Evolutionary conservation across 345 rosid species (phyloP).

Genomic region (Acer yangbiense): DNA sequence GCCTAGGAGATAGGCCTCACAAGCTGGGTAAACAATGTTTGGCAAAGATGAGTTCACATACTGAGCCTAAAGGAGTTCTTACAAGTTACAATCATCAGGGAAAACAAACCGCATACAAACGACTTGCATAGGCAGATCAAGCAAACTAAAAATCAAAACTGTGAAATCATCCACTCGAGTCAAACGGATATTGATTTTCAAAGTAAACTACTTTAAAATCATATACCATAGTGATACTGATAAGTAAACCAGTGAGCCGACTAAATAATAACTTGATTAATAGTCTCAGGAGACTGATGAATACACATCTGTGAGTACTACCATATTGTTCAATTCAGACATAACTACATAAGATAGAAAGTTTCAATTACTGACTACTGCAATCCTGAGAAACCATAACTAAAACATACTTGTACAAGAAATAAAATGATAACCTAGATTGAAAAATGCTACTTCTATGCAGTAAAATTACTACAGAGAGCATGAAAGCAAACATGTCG

Average conservation of each 20-base stretch:
- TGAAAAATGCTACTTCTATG: conserved; percentile 6
- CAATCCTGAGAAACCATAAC: background rate
- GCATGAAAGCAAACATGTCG: conserved; percentile 6
- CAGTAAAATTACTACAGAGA: conserved; percentile 12
- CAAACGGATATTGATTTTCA: background rate
- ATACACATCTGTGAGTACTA: too few relatives aligned
- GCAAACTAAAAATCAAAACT: background rate
- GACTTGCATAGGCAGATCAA: background rate
- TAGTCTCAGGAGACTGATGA: background rate
- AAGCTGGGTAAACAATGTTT: background rate
- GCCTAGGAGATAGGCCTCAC: background rate
- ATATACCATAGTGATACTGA: background rate
- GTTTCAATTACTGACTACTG: too few relatives aligned
- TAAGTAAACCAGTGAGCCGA: too few relatives aligned
- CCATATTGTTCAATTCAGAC: background rate
- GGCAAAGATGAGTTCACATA: background rate
- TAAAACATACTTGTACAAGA: background rate
- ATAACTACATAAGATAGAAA: background rate
- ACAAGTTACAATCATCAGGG: background rate
- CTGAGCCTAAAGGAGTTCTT: too few relatives aligned
- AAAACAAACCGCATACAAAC: background rate
- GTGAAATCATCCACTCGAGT: background rate
- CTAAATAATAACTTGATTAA: background rate
- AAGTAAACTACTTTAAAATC: background rate
- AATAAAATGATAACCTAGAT: background rate